phyloP scores from a whole-genome alignment of 495 filamentous ascomycete species.

The Trichoderma virens region DNA sequence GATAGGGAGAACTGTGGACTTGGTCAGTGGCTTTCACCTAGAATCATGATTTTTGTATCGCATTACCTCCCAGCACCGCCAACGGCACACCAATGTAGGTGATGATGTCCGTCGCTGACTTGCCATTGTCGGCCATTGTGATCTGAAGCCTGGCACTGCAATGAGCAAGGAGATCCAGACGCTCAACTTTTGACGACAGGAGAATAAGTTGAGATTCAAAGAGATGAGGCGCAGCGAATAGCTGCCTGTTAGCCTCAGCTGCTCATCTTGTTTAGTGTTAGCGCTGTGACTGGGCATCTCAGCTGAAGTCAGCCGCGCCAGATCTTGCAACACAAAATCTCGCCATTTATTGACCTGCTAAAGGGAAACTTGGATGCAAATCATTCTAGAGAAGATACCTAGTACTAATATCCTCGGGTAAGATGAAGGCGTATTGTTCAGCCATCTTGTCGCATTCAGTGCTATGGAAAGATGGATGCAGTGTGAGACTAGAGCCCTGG shows the following conservation, averaged over 20 bases:
- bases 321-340: background rate
- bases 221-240: background rate
- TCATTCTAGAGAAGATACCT: too few relatives aligned
- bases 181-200: background rate
- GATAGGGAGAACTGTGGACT: constrained; percentile 46
- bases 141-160: background rate
- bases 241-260: background rate
- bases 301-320: background rate
- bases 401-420: too few relatives aligned
- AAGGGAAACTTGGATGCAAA: too few relatives aligned
- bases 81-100: constrained; percentile 55
- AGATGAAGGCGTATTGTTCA: too few relatives aligned
- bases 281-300: background rate
- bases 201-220: background rate
- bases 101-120: constrained; percentile 34
- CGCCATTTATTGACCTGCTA: too few relatives aligned
- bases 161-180: background rate
- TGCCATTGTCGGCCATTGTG: constrained; percentile 16
- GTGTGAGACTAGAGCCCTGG: too few relatives aligned
- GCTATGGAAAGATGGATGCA: too few relatives aligned
- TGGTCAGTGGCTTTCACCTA: background rate
- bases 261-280: background rate
- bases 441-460: too few relatives aligned
- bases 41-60: background rate
- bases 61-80: constrained; percentile 46